Evolutionary conservation across 1,139 yeast species (phyloP), one percentile per base, ranked within the genome.

Genomic region (Wickerhamomyces sp.): DNA sequence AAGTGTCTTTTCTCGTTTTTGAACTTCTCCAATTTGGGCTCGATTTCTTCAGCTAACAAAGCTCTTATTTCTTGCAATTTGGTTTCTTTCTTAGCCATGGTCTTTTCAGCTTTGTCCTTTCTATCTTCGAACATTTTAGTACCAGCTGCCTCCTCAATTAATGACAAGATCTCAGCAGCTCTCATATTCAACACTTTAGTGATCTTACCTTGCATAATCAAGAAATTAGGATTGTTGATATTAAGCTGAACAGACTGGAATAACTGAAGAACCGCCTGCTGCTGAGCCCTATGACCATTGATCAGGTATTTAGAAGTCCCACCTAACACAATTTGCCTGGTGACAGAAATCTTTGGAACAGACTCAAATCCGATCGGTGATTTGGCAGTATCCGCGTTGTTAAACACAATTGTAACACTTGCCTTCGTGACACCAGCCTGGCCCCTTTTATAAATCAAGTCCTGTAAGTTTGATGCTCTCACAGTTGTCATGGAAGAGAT

Each of bases 371-470:
- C 96, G 42, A 89, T 82, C 1, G 97, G 97, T 0, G 94, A 80
- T 49, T 78, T 82, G 4, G 76, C 60, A 41, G 75, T 70, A 52
- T 90, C 97, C 22, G 75, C 60, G 55, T 92, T 94, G 61, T 90
- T 95, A 59, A 94, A 94, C 3, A 92, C 96, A 40, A 94, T 88
- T 0, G 98, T 89, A 2, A 94, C 98, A 57, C 95, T 84, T 2
- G 98, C 98, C 59, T 89, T 90, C 2, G 97, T 90, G 9, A 92
- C 92, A 47, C 98, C 98, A 0, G 98, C 97, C 59, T 92, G 98
- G 9, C 98, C 98, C 52, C 97, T 77, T 56, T 92, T 92, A 61
- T 92, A 92, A 42, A 94, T 92, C 60, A 94, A 74, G 60, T 94
- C 99, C 56, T 92, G 97, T 36, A 90, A 67, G 58, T 84, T 89